Conservation (phyloP, 345 rosid genomes). For the Streptanthus diversifolius region DNA sequence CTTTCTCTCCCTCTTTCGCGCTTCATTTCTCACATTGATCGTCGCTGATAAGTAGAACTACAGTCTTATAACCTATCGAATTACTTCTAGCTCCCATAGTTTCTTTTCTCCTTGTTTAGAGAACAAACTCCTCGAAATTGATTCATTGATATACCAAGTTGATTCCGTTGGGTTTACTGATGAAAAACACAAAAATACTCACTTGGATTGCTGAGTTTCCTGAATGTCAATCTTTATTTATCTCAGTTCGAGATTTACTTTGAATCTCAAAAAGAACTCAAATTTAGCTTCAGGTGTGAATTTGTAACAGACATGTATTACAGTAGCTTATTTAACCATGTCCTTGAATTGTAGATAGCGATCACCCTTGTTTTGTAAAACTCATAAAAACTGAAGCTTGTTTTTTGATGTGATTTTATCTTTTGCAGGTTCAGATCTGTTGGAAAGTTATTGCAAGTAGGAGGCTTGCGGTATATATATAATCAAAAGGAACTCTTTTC, state of each 20-base stretch:
- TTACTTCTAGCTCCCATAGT: not conserved
- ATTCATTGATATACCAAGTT: not conserved
- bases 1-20: not conserved
- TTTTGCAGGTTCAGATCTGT: not conserved
- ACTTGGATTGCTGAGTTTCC: not conserved
- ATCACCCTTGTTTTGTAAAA: not conserved
- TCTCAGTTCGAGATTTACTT: not conserved
- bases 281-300: not conserved
- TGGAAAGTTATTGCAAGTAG: not conserved
- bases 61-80: too few relatives aligned
- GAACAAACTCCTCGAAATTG: not conserved
- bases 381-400: not conserved
- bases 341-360: not conserved
- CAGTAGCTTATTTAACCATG: not conserved
- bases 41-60: too few relatives aligned
- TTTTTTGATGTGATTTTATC: not conserved
- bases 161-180: not conserved
- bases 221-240: not conserved
- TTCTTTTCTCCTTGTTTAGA: not conserved
- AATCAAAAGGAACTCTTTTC: constrained; percentile 5
- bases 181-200: not conserved
- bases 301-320: not conserved
- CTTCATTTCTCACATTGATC: too few relatives aligned
- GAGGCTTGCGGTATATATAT: constrained; percentile 14
- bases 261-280: not conserved